Conservation (phyloP, 2,329 filamentous ascomycete genomes). For the Fusarium succisae region DNA sequence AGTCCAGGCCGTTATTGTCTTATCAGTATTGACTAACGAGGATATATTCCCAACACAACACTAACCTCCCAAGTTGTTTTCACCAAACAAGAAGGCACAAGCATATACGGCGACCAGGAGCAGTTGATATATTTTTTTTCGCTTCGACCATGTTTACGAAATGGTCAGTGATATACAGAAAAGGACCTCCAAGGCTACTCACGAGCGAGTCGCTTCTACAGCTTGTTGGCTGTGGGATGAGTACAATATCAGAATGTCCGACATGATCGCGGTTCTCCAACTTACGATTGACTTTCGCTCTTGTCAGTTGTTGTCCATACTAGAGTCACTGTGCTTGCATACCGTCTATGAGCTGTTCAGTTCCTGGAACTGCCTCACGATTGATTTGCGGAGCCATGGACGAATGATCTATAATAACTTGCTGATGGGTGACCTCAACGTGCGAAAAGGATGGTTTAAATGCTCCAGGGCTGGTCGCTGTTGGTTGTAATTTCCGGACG, state of each 20-base stretch:
- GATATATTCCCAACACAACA: too few species aligned
- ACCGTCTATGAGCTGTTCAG: neutral
- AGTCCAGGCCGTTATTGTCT: too few species aligned
- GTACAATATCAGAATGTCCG: neutral
- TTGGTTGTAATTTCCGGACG: neutral
- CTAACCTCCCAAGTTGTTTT: too few species aligned
- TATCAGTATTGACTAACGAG: too few species aligned
- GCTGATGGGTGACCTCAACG: fast-evolving
- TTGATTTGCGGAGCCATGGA: neutral
- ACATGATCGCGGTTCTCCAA: neutral
- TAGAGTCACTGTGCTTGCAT: neutral
- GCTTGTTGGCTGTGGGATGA: neutral
- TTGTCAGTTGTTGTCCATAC: neutral
- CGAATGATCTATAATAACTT: too few species aligned
- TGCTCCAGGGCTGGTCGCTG: too few species aligned
- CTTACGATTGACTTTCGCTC: neutral
- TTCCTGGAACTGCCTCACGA: neutral
- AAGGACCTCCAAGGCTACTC: fast-evolving
- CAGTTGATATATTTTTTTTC: too few species aligned
- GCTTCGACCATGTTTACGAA: neutral
- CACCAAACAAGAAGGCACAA: too few species aligned
- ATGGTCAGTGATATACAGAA: neutral
- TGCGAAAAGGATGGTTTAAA: neutral
- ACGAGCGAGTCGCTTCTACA: neutral
- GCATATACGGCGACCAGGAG: too few species aligned